Evolutionary conservation across 441 rosid genomes (phyloP), one percentile per base, ranked within the genome.

Genomic region (Syzygium malaccense): DNA sequence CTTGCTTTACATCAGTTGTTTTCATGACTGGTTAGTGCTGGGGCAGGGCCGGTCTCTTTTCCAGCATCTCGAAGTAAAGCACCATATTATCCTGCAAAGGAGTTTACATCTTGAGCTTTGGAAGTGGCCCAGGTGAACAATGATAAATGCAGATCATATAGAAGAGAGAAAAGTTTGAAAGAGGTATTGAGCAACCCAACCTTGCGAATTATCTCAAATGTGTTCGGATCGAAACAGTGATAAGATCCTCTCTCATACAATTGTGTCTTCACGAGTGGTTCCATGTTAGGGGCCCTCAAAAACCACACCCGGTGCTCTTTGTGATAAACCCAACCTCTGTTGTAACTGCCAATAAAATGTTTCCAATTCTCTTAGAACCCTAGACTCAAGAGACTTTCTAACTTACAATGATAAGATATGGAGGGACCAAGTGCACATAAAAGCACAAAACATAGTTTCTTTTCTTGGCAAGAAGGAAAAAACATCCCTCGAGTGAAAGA

Each of bases 291-390:
- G 45, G 92, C 94, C 92, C 98, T 94, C 87, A 93, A 92, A 88
- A 96, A 95, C 99, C 99, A 98, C 32, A 89, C 51, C 86, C 94
- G 94, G 79, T 91, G 96, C 86, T 98, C 99, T 89, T 97, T 98
- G 95, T 97, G 99, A 91, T 96, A 96, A 90, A 97, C 93, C 99
- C 99, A 98, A 37, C 96, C 96, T 92, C 95, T 93, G 84, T 94
- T 95, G 90, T 93, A 94, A 87, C 99, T 98, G 97, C 91, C 89
- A 91, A 88, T 17, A 90, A 90, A 75, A 87, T 55, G 87, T 33
- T 85, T 75, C 3, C 83, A 23, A 7, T 75, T 75, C 51, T 23
- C 51, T 75, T 75, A 75, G 83, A 41, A 75, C 83, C 80, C 15
- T 37, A 5, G 23, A 75, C 8, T 75, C n/a, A 32, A 20, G 48